Conservation (phyloP, 177 flowering plant species). For the Telopea speciosissima region DNA sequence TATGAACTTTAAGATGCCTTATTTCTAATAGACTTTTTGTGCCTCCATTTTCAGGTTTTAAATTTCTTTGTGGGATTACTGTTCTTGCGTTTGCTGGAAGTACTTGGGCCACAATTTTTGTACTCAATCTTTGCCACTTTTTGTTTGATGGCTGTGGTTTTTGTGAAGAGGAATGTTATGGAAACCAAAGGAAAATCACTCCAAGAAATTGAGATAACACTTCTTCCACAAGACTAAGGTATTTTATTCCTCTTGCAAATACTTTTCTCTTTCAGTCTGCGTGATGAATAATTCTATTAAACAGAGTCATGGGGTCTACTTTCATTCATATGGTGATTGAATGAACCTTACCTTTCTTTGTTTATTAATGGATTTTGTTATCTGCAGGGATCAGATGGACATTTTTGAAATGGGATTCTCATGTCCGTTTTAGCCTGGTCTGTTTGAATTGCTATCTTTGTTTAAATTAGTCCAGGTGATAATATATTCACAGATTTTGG, state of each 20-base stretch:
- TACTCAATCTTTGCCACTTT: conserved; percentile 63
- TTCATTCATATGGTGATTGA: neutral
- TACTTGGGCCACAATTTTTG: conserved; percentile 63
- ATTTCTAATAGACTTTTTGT: neutral
- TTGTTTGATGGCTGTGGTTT: conserved; percentile 64
- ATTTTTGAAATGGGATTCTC: neutral
- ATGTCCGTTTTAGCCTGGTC: neutral
- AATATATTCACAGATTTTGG: neutral
- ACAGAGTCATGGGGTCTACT: neutral
- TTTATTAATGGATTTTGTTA: neutral
- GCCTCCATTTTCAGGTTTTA: conserved; percentile 48
- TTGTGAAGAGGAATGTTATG: conserved; percentile 81
- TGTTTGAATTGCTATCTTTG: neutral
- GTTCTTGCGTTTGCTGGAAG: conserved; percentile 73
- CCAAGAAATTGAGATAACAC: conserved; percentile 93
- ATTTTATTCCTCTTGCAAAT: neutral
- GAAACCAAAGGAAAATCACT: conserved; percentile 98
- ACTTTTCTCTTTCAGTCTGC: neutral
- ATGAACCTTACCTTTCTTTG: neutral
- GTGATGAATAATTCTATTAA: neutral
- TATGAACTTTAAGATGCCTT: conserved; percentile 2
- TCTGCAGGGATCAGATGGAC: neutral
- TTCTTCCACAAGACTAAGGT: conserved; percentile 58
- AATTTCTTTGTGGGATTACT: conserved; percentile 93
- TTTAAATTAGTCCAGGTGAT: neutral